Evolutionary conservation across 1,284 basidiomycete genomes (phyloP), one percentile per base, ranked within the genome.

Genomic region (Ustilago nuda): DNA sequence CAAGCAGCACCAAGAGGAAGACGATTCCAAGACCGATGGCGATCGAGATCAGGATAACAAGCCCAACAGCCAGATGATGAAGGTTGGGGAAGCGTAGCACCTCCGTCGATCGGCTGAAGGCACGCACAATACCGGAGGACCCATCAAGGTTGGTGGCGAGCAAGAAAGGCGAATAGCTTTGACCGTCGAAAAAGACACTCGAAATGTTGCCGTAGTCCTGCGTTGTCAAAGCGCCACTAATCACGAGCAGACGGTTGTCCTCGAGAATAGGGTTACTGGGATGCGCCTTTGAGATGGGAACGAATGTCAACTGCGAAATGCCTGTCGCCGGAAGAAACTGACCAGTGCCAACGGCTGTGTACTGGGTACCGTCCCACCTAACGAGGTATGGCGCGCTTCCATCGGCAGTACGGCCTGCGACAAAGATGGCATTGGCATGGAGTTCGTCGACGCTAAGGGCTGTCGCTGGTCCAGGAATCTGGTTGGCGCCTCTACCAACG

Each of bases 31-130:
- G 94, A 4, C 94, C 92, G 74, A 98, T 97, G 35, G 95, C 96
- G 79, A 99, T 98, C 5, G 94, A 96, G 79, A 99, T 95, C 45
- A 98, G 89, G 72, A 99, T 98, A 62, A 99, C 94, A 43, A 98
- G 89, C 2, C 95, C 97, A 30, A 91, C 91, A 1, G 94, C 94
- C 58, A 98, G 66, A 13, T 66, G 77, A 50, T 77, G 79, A 56
- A 81, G 61, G 60, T 82, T 82, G 30, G 79, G 71, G 71, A 82
- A 83, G n/a, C 64, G 70, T 50, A 83, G 72, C 64, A 81, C 76
- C 45, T 83, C 81, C 52, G 90, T 89, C 92, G 93, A 85, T 91
- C 94, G 78, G 45, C 52, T 77, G 30, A 98, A 87, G 17, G 92
- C 91, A 6, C 92, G 90, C 17, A 95, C 89, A 32, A 90, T 88